phyloP scores from a whole-genome alignment of 2,329 filamentous ascomycete species.

The Fusarium sp. region DNA sequence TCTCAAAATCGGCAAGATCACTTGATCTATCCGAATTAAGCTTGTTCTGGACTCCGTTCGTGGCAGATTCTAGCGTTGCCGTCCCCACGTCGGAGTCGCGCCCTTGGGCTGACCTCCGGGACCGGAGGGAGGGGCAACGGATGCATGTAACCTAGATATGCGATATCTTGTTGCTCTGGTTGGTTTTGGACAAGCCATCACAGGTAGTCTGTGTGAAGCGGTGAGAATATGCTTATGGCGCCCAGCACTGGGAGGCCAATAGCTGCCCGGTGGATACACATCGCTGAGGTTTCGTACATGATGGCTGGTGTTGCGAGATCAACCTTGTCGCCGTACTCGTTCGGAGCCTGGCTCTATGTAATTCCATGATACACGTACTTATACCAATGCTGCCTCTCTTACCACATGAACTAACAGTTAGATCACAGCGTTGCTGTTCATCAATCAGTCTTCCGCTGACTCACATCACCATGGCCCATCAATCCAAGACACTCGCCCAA shows the following conservation, averaged over 20 bases:
- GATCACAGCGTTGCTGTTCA: background rate
- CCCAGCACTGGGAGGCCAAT: background rate
- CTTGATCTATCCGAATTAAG: conserved; percentile 8
- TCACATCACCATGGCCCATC: background rate
- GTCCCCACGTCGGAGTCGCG: conserved; percentile 4
- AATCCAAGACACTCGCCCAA: background rate
- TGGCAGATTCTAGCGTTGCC: conserved; percentile 22
- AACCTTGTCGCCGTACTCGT: conserved; percentile 14
- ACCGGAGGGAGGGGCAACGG: conserved; percentile 8
- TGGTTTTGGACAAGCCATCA: background rate
- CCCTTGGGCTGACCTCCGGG: conserved; percentile 21
- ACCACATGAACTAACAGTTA: too few species aligned
- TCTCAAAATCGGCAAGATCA: background rate
- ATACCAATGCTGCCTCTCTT: too few species aligned
- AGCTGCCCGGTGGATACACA: background rate
- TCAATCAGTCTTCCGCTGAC: background rate
- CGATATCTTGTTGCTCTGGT: background rate
- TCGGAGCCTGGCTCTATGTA: too few species aligned
- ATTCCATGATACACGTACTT: too few species aligned
- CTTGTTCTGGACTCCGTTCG: conserved; percentile 17
- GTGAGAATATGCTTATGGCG: background rate
- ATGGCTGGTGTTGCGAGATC: conserved; percentile 33
- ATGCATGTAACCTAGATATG: conserved; percentile 1
- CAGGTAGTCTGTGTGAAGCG: background rate
- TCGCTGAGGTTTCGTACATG: background rate